Evolutionary conservation across 441 rosid species (phyloP), one percentile per base, ranked within the genome.

Genomic region (Gossypium gossypioides): DNA sequence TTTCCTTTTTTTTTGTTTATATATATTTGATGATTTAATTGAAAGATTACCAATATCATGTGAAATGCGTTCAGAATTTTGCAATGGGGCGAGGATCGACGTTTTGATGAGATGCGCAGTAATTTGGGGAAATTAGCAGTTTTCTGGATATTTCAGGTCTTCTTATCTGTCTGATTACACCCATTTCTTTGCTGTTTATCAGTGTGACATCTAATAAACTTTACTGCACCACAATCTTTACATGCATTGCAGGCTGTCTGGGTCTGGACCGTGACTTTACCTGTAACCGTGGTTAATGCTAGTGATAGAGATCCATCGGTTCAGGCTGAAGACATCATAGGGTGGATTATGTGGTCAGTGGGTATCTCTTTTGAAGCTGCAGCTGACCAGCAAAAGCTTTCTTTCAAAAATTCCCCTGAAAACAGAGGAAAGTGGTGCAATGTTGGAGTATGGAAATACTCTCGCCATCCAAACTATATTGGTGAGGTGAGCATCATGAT

Each of bases 251-350:
- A 94, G 98, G 96, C 97, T 44, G 81, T 94, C 70, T 94, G 97
- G 98, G 97, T 89, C 19, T 94, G 98, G 98, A 81, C 95, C 13
- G 97, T 91, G 65, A 90, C 87, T 82, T 84, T 94, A 76, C 98
- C 98, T 1, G 86, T 94, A 75, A 94, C 98, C 21, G 83, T 94
- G 68, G 93, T 87, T 25, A 94, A 94, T 74, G 89, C 96, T 46
- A 91, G 93, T 75, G 80, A 86, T 76, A 83, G 89, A 72, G 75
- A 91, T 74, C 90, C 92, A 77, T 58, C 85, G 25, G 34, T 89
- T 76, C 82, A 81, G 74, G 87, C 90, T 24, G 86, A 27, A 58
- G 98, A 91, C 72, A 75, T 89, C 55, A 80, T 91, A 59, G 98
- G 98, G 72, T 91, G 97, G 98, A 79, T 91, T 57, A 83, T 94